Base-by-base conservation (phyloP, 306 rosid genomes). In the Cicer bijugum region DNA sequence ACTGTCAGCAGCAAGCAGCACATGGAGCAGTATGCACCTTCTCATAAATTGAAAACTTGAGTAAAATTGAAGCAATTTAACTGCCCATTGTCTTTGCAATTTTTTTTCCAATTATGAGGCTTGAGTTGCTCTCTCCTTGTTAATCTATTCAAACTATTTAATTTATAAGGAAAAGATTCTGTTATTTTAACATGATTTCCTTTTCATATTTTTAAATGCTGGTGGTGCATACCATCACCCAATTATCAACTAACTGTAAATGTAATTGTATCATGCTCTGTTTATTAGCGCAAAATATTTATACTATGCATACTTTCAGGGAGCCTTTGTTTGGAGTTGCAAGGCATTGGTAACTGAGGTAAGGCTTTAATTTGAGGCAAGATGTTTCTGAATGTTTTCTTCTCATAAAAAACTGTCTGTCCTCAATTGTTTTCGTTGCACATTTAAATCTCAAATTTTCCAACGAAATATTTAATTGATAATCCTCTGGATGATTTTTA, bases 241-340 rank as follows among this genome's bases (percentile, higher is more conserved):
- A 12, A 47, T 52, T 63, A 60, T 53, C 62, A 43, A 20, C 75
- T 63, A 69, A 44, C 66, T 15, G 17, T 16, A 33, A n/a, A 28
- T 59, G 43, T 57, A 42, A 42, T 57, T 61, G 33, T 23, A 7
- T 40, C 17, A 16, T 68, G 69, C 69, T 74, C 58, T 28, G 53
- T 73, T 77, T 82, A 37, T 71, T 44, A 23, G 59, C 58, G 44
- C 67, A 23, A 70, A 66, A 50, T 48, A 56, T 74, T 83, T 75
- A 74, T 70, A 9, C 9, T 52, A 59, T 40, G 44, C 58, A 67
- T 71, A 19, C 68, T 77, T 86, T 67, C 91, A 93, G 97, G 98
- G 98, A 78, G 98, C 98, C 80, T 88, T 78, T 84, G 84, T 93
- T 80, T 93, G 98, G 98, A 93, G 90, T 81, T 85, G 94, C 84